Evolutionary conservation across 176 grass and related monocot species (phyloP).

Genomic region (barley (Hordeum vulgare)): MorexV3_pseudomolecules_assembly NC_058519.1:647596117-647596616

Average conservation of each 20-base stretch:
- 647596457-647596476: background rate
- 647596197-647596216: background rate
- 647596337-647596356: background rate
- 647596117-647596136: background rate
- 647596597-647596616: too few relatives aligned
- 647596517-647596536: background rate
- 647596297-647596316: background rate
- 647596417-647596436: background rate
- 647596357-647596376: background rate
- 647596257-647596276: background rate
- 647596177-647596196: background rate
- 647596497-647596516: background rate
- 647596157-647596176: background rate
- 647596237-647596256: background rate
- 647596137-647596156: background rate
- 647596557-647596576: too few relatives aligned
- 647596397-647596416: background rate
- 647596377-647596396: background rate
- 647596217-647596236: background rate
- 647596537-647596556: too few relatives aligned
- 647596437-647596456: background rate
- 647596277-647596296: background rate
- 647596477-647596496: background rate
- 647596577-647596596: too few relatives aligned
- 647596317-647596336: background rate